Percentiles rank a stretch among this genome's conserved stretches.
Evolutionary conservation across 345 rosid genomes (phyloP).

Genomic region (Anacardium occidentale): DNA sequence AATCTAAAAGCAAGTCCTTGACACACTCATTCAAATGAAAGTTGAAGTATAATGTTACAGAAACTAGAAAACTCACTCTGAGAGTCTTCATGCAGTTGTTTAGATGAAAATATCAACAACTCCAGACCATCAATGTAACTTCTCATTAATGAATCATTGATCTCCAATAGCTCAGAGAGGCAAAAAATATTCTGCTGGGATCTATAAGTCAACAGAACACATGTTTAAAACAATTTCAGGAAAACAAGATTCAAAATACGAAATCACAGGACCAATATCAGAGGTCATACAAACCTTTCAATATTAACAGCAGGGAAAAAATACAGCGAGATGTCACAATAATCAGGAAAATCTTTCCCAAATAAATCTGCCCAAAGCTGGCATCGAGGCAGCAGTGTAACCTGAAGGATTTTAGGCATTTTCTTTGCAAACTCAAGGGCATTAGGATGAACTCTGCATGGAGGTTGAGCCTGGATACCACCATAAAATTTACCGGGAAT

Average conservation of each 20-base stretch:
- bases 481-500: slow-evolving; percentile 33
- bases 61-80: slow-evolving; percentile 42
- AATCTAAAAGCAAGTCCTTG: background rate
- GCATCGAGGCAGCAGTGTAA: slow-evolving; percentile 42
- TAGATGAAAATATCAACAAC: slow-evolving; percentile 63
- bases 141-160: slow-evolving; percentile 39
- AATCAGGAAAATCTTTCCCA: slow-evolving; percentile 34
- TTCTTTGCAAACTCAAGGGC: slow-evolving; percentile 41
- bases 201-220: slow-evolving; percentile 26
- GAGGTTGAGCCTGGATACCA: slow-evolving; percentile 48
- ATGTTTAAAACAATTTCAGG: background rate
- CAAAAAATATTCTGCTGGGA: slow-evolving; percentile 23
- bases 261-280: slow-evolving; percentile 5
- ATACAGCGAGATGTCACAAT: slow-evolving; percentile 47
- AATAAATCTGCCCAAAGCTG: slow-evolving; percentile 29
- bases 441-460: slow-evolving; percentile 36
- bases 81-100: slow-evolving; percentile 43
- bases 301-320: slow-evolving; percentile 44
- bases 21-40: background rate
- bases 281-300: slow-evolving; percentile 44
- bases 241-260: slow-evolving; percentile 6
- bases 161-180: slow-evolving; percentile 40
- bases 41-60: background rate
- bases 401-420: slow-evolving; percentile 48
- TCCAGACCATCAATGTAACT: slow-evolving; percentile 42